Evolutionary conservation across 345 rosid species (phyloP).

Genomic region (Crucihimalaya himalaica): DNA sequence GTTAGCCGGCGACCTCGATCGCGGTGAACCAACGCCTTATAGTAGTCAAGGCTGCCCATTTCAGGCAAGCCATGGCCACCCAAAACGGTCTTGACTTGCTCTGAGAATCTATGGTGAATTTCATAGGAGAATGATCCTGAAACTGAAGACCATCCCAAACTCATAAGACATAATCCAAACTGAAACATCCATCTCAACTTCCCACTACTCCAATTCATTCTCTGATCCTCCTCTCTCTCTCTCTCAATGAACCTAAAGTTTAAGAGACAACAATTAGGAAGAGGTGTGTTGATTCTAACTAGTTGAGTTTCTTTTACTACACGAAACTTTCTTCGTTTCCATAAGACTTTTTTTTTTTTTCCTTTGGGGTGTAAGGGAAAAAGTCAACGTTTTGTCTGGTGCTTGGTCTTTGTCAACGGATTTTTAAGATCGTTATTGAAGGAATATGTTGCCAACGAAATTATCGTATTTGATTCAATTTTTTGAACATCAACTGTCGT

Average conservation of each 20-base stretch:
- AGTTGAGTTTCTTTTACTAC: conserved; percentile 34
- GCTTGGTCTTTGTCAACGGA: conserved; percentile 36
- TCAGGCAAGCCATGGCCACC: conserved; percentile 66
- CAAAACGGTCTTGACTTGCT: conserved; percentile 66
- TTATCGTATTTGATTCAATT: background rate
- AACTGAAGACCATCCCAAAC: conserved; percentile 29
- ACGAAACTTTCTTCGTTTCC: conserved; percentile 25
- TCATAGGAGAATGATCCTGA: conserved; percentile 63
- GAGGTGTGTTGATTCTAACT: conserved; percentile 12
- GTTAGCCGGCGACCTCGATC: conserved; percentile 76
- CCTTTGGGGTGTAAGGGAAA: background rate
- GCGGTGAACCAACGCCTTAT: conserved; percentile 63
- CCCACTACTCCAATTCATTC: conserved; percentile 13
- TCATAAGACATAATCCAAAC: conserved; percentile 28
- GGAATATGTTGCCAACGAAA: conserved; percentile 35
- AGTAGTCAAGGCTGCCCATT: conserved; percentile 64
- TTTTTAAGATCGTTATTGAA: conserved; percentile 14
- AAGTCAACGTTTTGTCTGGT: conserved; percentile 36
- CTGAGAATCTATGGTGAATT: conserved; percentile 84
- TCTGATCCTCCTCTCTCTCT: background rate
- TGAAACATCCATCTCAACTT: conserved; percentile 34
- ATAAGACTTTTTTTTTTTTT: no score
- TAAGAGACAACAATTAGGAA: background rate
- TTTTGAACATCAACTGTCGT: conserved; percentile 15
- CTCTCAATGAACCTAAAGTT: background rate